A percentile compares a stretch with the other conserved stretches of the same genome.
Evolutionary conservation across 140 eudicot species (phyloP).

Genomic region (Oenanthe javanica): DNA sequence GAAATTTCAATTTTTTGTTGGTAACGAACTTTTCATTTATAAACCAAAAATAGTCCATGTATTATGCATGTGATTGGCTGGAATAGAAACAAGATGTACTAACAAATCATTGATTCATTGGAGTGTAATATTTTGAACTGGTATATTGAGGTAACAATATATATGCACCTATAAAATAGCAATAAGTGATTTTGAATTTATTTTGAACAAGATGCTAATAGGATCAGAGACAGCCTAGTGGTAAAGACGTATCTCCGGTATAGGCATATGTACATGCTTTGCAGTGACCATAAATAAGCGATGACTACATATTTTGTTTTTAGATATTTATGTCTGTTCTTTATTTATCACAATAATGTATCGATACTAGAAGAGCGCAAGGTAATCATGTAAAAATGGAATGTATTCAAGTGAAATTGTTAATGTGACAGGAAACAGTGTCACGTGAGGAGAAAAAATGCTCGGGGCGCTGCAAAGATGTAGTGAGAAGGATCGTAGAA

Average conservation of each 20-base stretch:
- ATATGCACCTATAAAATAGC: neutral
- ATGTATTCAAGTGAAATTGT: neutral
- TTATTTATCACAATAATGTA: neutral
- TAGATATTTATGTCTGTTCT: neutral
- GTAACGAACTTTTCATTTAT: neutral
- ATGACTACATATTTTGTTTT: neutral
- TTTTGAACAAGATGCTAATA: neutral
- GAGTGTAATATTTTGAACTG: neutral
- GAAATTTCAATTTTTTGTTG: neutral
- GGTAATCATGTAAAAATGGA: neutral
- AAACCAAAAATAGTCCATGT: neutral
- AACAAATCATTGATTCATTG: neutral
- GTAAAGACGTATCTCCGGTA: neutral
- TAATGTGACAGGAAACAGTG: constrained; percentile 35
- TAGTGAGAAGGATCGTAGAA: constrained; percentile 64
- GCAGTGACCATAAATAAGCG: neutral
- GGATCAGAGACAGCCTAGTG: neutral
- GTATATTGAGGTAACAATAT: neutral
- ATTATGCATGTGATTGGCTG: neutral
- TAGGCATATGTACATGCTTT: neutral
- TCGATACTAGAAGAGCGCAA: neutral
- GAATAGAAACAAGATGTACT: neutral
- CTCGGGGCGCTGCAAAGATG: constrained; percentile 71
- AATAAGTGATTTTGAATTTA: neutral
- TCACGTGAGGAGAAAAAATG: constrained; percentile 41